phyloP scores from a whole-genome alignment of 805 yeast genomes.

The Starmerella scarabaei region DNA sequence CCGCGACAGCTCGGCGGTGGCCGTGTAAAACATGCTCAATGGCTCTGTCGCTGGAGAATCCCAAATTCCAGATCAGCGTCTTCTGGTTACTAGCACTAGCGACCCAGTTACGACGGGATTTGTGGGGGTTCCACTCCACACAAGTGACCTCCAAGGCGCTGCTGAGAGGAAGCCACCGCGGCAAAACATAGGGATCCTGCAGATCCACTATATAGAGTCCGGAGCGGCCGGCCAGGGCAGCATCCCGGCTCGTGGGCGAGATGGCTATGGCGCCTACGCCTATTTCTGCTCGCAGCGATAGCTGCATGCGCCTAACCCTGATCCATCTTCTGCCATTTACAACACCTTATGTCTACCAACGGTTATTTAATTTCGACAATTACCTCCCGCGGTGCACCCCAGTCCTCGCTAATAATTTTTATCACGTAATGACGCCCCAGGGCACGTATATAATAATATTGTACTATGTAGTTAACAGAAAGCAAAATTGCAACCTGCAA shows the following conservation, averaged over 20 bases:
- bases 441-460: too few species aligned
- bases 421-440: too few species aligned
- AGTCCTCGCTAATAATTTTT: too few species aligned
- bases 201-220: slow-evolving; percentile 85
- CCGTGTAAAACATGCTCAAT: slow-evolving; percentile 79
- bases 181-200: slow-evolving; percentile 91
- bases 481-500: too few species aligned
- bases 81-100: slow-evolving; percentile 90
- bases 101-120: slow-evolving; percentile 75
- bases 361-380: too few species aligned
- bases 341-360: too few species aligned
- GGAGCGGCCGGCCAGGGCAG: slow-evolving; percentile 73
- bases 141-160: slow-evolving; percentile 99
- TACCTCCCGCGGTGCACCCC: too few species aligned
- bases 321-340: too few species aligned
- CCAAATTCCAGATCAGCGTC: slow-evolving; percentile 87
- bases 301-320: slow-evolving; percentile 29
- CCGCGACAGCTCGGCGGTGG: slow-evolving; percentile 88
- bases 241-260: slow-evolving; percentile 84
- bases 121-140: slow-evolving; percentile 96
- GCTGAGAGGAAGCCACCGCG: slow-evolving; percentile 81
- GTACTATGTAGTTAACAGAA: too few species aligned
- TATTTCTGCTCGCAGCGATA: slow-evolving; percentile 78
- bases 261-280: slow-evolving; percentile 84
- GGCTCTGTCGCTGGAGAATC: slow-evolving; percentile 56